Base-by-base conservation (phyloP, 129 eudicot genomes). In the Heracleum sosnowskyi region DNA sequence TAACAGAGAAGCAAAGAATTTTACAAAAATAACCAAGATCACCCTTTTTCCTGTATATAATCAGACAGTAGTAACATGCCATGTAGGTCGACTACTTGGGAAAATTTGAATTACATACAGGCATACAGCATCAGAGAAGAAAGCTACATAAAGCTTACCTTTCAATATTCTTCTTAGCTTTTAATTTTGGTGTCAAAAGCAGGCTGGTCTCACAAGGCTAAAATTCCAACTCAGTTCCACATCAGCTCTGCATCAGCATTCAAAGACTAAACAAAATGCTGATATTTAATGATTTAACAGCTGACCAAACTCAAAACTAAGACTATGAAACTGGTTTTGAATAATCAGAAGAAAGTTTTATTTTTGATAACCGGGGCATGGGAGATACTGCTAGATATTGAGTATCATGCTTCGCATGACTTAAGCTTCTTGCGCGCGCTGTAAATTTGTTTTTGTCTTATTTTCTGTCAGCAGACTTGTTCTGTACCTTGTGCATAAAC, bases 211-310 rank as follows among this genome's bases (percentile, higher is more conserved):
- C 71, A 76, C 53, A 76, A 76, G 31, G 72, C 72, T 60, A 76
- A 53, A 57, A 60, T 76, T 36, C 51, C 79, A 76, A 37, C 79
- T 76, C 79, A 76, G 13, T 76, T 57, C 71, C 79, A 76, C 79
- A 39, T 55, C 71, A 13, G 42, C 72, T 35, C 79, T 13, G 36
- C 31, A 70, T 77, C 80, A 77, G 62, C 80, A 63, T 63, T 29
- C 20, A 40, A 63, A 60, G 46, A 77, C 31, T 37, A 60, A 26
- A 47, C 42, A 63, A 41, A 20, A 29, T 77, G 73, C 57, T 42
- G 18, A n/a, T 5, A 17, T 17, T 62, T 13, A 18, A 60, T 28
- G 39, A 26, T 29, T 63, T 60, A 41, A 40, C 31, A 40, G 73
- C 74, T n/a, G 39, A 40, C 80, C 57, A 7, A 57, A 77, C 8